These are phyloP conservation scores for Apiospora malaysiana DNA, from an alignment of 2,329 filamentous ascomycete species.

Conservation along the genomic window DNA sequence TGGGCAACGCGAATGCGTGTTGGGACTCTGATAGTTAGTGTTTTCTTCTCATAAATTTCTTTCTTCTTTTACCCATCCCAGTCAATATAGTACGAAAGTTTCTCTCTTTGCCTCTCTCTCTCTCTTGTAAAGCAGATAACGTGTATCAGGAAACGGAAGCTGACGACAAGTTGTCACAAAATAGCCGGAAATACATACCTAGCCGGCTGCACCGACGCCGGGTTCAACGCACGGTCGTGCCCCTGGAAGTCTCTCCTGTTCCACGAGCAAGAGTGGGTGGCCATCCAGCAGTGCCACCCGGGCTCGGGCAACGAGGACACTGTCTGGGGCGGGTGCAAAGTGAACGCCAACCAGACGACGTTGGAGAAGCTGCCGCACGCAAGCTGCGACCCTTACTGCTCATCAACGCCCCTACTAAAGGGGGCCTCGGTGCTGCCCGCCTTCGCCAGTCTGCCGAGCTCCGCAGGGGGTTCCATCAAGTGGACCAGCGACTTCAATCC, in stretches of 20 bases:
- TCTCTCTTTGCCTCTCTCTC: too few species aligned
- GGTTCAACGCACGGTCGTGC: slow-evolving; percentile 22
- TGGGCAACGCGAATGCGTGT: slow-evolving; percentile 25
- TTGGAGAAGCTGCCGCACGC: slow-evolving; percentile 21
- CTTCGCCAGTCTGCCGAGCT: slow-evolving; percentile 23
- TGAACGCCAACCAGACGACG: slow-evolving; percentile 15
- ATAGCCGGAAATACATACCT: slow-evolving; percentile 26
- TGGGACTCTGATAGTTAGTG: slow-evolving; percentile 23
- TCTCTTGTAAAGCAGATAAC: background rate
- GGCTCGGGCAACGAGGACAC: slow-evolving; percentile 10
- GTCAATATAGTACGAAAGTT: background rate
- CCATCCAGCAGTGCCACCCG: slow-evolving; percentile 21
- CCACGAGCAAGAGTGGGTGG: slow-evolving; percentile 25
- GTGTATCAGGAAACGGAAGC: background rate
- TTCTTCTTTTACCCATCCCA: background rate
- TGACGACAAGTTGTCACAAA: background rate
- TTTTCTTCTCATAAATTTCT: too few species aligned
- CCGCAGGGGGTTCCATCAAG: slow-evolving; percentile 19
- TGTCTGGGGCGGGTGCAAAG: slow-evolving; percentile 24
- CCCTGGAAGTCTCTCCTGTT: slow-evolving; percentile 23
- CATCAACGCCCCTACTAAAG: background rate
- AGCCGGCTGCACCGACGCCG: slow-evolving; percentile 26
- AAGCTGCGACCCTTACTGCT: slow-evolving; percentile 25
- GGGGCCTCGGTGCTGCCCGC: slow-evolving; percentile 14
- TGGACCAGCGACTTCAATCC: slow-evolving; percentile 24